A percentile compares a stretch with the other conserved stretches of the same genome.
phyloP scores from a whole-genome alignment of 495 filamentous ascomycete genomes.

The Schizothecium vesticola region DNA sequence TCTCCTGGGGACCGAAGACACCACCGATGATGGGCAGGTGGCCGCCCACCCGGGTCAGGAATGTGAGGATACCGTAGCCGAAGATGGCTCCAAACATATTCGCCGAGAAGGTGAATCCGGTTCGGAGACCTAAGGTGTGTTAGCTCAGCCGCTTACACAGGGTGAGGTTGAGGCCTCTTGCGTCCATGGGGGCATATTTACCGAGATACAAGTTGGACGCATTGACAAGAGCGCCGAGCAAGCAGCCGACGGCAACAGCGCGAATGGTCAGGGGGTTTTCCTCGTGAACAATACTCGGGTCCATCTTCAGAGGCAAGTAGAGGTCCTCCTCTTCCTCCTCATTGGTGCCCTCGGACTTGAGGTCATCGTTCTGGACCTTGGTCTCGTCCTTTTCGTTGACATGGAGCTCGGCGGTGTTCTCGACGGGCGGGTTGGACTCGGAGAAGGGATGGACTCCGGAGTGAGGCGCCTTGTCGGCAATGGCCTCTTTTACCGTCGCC shows the following conservation, averaged over 20 bases:
- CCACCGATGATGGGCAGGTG: constrained; percentile 56
- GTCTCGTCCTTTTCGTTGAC: constrained; percentile 14
- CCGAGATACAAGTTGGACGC: constrained; percentile 62
- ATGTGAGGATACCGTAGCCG: constrained; percentile 60
- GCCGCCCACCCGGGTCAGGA: constrained; percentile 38
- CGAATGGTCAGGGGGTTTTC: constrained; percentile 51
- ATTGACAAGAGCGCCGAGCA: constrained; percentile 57
- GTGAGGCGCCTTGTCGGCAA: constrained; percentile 10
- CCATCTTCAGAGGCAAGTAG: constrained; percentile 44
- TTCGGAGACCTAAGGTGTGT: constrained; percentile 51
- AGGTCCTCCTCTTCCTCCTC: constrained; percentile 34
- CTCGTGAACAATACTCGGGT: constrained; percentile 38
- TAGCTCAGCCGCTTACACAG: constrained; percentile 9
- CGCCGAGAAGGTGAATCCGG: constrained; percentile 59
- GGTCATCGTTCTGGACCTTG: constrained; percentile 17
- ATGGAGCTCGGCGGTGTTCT: constrained; percentile 13
- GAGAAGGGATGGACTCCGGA: constrained; percentile 24
- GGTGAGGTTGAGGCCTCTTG: constrained; percentile 5
- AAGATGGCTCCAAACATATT: constrained; percentile 59
- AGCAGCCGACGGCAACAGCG: constrained; percentile 51
- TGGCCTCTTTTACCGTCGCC: constrained; percentile 22
- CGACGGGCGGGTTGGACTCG: constrained; percentile 23
- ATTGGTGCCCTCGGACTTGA: not conserved
- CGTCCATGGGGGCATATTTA: constrained; percentile 12
- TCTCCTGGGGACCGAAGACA: constrained; percentile 59